A percentile compares a stretch with the other conserved stretches of the same genome.
These are phyloP conservation scores for Fusarium nisikadoi DNA, from an alignment of 2,329 filamentous ascomycete genomes.

Conservation along the genomic window DNA sequence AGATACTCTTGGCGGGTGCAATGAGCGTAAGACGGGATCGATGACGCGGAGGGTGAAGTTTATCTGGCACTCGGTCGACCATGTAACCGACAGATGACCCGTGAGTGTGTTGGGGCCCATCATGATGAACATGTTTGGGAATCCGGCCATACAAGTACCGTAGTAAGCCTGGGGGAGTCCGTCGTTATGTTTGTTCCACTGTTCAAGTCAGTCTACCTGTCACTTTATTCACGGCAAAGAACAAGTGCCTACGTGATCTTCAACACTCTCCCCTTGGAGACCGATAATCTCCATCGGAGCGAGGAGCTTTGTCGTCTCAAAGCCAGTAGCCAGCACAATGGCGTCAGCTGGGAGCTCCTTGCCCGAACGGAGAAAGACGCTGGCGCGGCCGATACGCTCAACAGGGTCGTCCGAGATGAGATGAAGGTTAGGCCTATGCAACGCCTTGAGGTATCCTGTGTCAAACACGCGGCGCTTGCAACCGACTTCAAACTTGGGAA, in stretches of 20 bases:
- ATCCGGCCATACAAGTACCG: not conserved
- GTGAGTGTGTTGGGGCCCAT: not conserved
- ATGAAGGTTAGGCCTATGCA: not conserved
- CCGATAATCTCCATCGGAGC: not conserved
- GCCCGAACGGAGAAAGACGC: not conserved
- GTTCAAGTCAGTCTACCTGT: fast-evolving
- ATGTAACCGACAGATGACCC: not conserved
- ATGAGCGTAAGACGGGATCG: not conserved
- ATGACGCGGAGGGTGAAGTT: not conserved
- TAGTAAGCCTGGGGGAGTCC: not conserved
- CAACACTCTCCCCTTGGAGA: not conserved
- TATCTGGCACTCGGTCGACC: not conserved
- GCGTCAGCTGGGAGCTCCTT: not conserved
- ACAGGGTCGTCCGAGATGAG: not conserved
- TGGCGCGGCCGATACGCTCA: not conserved
- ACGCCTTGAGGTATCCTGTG: not conserved
- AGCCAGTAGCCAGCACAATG: not conserved
- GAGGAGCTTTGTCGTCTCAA: not conserved
- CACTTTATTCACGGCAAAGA: not conserved
- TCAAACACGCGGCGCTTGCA: not conserved
- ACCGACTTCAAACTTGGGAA: not conserved
- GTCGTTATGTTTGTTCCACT: not conserved
- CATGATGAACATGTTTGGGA: not conserved
- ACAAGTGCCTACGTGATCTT: not conserved
- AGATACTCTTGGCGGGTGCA: not conserved